Evolutionary conservation across 352 stramenopile species (phyloP), one percentile per base, ranked within the genome.

Genomic region (Thalassiosira hispida): DNA sequence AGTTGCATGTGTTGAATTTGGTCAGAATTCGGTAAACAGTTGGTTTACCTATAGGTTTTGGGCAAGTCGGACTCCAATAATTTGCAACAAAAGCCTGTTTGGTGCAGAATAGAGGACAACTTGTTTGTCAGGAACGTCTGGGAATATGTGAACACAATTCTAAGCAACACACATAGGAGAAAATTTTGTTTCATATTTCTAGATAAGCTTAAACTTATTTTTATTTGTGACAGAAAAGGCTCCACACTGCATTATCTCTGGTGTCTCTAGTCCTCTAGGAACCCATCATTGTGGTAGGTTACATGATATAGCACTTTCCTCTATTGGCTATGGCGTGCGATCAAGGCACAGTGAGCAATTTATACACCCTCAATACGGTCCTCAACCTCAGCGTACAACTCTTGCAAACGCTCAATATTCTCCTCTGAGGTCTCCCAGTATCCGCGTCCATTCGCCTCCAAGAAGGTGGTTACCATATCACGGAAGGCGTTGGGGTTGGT

Each of bases 351-450:
- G 57, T 42, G 27, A 73, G 40, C 22, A 56, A 61, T 64, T 95
- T 95, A 95, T 60, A 96, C 88, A 74, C 93, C 93, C 73, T 96
- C 93, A 73, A 96, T 95, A 42, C 90, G 79, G 76, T 96, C 93
- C 79, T 96, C 93, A 9, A 95, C 92, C 65, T 96, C 92, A 59
- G 94, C 91, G 82, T 96, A 96, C 35, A 96, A 80, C 52, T 96
- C 92, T 78, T 96, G 92, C 18, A 96, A 77, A 65, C 89, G 85
- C 73, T 95, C 91, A 67, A 96, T 93, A 70, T 96, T 96, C 53
- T 96, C 92, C 38, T 96, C 92, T 35, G 86, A 88, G 6, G 93
- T 96, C 29, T 96, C 93, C 93, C 93, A 96, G 84, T 96, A 96
- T 61, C 93, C 93, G 79, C 92, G 83, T 65, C 92, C 93, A 77